These are phyloP conservation scores for Tetrapyrgos nigripes DNA, from an alignment of 1,284 basidiomycete genomes.

Conservation along the genomic window DNA sequence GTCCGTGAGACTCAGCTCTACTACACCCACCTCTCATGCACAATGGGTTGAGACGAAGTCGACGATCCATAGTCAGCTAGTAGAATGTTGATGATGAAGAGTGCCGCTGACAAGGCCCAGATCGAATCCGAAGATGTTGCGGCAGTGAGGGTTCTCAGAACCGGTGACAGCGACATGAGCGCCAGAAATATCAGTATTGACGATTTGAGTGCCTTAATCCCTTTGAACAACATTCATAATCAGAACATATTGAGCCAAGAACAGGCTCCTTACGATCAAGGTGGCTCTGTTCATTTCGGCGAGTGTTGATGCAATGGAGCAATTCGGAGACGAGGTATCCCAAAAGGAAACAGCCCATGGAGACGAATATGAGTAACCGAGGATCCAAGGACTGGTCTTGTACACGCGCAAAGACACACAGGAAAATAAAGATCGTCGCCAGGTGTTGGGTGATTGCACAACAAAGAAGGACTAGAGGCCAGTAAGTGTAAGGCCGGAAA, in stretches of 20 bases:
- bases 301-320: slow-evolving; percentile 44
- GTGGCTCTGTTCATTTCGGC: slow-evolving; percentile 23
- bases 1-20: too few relatives aligned
- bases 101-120: slow-evolving; percentile 80
- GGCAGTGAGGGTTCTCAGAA: slow-evolving; percentile 90
- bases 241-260: slow-evolving; percentile 3
- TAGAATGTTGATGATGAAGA: slow-evolving; percentile 52
- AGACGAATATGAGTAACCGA: slow-evolving; percentile 71
- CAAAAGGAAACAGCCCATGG: slow-evolving; percentile 60
- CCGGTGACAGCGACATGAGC: slow-evolving; percentile 89
- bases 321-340: slow-evolving; percentile 73
- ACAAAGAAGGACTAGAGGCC: slow-evolving; percentile 73
- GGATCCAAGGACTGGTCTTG: slow-evolving; percentile 71
- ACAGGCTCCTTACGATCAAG: slow-evolving; percentile 38
- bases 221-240: slow-evolving; percentile 39
- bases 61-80: slow-evolving; percentile 58
- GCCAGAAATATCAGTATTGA: slow-evolving; percentile 88
- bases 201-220: slow-evolving; percentile 71
- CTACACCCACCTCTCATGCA: slow-evolving; percentile 46
- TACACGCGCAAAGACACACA: slow-evolving; percentile 81
- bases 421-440: slow-evolving; percentile 81
- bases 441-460: slow-evolving; percentile 89
- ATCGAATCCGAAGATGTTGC: slow-evolving; percentile 97
- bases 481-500: slow-evolving; percentile 77
- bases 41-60: slow-evolving; percentile 50